Evolutionary conservation across 371 early-diverging fungal genomes (phyloP).

Genomic region (Mucor indicus): DNA sequence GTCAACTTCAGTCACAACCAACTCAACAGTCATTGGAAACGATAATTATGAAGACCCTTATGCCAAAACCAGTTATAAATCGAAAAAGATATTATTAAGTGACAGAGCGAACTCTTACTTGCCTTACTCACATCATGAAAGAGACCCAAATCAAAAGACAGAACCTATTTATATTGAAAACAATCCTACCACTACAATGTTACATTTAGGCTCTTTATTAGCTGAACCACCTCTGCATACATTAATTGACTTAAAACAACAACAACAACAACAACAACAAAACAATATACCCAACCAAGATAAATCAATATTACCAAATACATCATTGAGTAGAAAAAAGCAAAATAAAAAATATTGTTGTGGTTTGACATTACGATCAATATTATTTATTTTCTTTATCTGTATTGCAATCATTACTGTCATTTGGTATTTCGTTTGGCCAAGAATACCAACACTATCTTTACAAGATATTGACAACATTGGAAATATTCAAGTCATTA

Average conservation of each 20-base stretch:
- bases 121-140: constrained; percentile 42
- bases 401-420: constrained; percentile 11
- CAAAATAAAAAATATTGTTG: constrained; percentile 8
- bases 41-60: constrained; percentile 38
- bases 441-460: constrained; percentile 22
- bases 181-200: constrained; percentile 13
- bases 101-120: constrained; percentile 43
- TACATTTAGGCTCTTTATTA: constrained; percentile 17
- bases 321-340: constrained; percentile 2
- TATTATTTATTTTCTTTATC: background rate
- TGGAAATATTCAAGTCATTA: constrained; percentile 9
- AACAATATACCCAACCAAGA: background rate
- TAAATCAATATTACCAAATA: constrained; percentile 7
- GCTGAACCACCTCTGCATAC: background rate
- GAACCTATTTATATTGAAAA: constrained; percentile 41
- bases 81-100: too few species aligned
- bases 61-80: background rate
- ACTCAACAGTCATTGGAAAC: too few species aligned
- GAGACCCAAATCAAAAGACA: constrained; percentile 26
- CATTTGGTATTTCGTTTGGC: constrained; percentile 38
- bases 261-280: background rate
- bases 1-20: constrained; percentile 1
- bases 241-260: background rate
- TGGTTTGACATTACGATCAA: constrained; percentile 11
- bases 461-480: constrained; percentile 18